Conservation (phyloP, 1,284 basidiomycete species). For the Ceratobasidium sp. region DNA sequence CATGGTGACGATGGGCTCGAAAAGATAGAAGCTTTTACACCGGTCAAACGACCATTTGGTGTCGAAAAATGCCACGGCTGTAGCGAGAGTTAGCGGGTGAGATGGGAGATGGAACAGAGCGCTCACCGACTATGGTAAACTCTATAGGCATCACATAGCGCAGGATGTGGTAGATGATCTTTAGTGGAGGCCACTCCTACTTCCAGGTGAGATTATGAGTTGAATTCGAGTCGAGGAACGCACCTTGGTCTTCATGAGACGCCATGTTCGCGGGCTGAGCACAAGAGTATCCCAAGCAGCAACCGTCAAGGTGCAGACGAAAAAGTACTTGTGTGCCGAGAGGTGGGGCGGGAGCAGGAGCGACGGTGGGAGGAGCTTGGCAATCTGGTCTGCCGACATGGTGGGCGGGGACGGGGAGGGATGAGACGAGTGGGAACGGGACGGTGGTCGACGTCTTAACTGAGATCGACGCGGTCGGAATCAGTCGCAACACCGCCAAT, state of each 20-base stretch:
- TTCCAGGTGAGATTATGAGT: neutral
- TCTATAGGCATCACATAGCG: slow-evolving; percentile 76
- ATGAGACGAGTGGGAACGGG: slow-evolving; percentile 39
- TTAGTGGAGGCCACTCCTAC: slow-evolving; percentile 73
- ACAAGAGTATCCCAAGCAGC: slow-evolving; percentile 86
- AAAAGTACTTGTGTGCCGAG: slow-evolving; percentile 83
- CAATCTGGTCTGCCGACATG: slow-evolving; percentile 39
- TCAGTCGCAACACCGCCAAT: slow-evolving; percentile 1
- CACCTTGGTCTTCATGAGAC: slow-evolving; percentile 63
- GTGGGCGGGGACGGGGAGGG: slow-evolving; percentile 64
- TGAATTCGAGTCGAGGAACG: neutral
- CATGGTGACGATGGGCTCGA: slow-evolving; percentile 77
- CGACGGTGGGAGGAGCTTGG: slow-evolving; percentile 41
- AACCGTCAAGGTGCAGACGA: slow-evolving; percentile 83
- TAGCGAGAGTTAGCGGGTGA: slow-evolving; percentile 26
- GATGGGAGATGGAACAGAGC: slow-evolving; percentile 28
- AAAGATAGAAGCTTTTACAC: slow-evolving; percentile 76
- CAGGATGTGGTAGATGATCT: slow-evolving; percentile 74
- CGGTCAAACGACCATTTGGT: slow-evolving; percentile 68
- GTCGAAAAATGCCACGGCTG: slow-evolving; percentile 82
- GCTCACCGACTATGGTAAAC: slow-evolving; percentile 73
- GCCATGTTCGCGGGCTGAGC: slow-evolving; percentile 75
- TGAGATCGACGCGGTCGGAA: slow-evolving; percentile 25
- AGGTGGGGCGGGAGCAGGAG: slow-evolving; percentile 68
- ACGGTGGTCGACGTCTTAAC: slow-evolving; percentile 15